Evolutionary conservation across 805 yeast species (phyloP), one percentile per base, ranked within the genome.

Genomic region (Zygosaccharomyces rouxii): DNA sequence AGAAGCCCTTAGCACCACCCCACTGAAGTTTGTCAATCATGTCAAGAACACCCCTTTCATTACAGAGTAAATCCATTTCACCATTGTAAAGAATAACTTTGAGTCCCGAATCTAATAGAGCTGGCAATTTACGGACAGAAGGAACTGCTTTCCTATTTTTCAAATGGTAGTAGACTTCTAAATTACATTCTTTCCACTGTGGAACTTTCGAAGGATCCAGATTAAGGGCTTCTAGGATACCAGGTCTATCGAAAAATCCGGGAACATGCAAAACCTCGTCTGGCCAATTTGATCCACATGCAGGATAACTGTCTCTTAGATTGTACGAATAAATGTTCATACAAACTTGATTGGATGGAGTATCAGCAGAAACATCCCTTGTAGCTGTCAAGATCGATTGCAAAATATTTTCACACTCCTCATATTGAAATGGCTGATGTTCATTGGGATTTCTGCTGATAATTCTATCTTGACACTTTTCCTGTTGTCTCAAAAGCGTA

Each of bases 201-300:
- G 56, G 64, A 7, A 72, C 70, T 44, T 66, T 67, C 1, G 53
- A 56, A 3, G 56, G 30, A 41, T 65, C 63, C 54, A 85, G 62
- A 64, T 86, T 80, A 55, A 86, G 67, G 16, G 77, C 69, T 23
- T 69, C 62, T 62, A 77, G 76, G 16, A 81, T 84, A 3, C 71
- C 69, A 2, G 68, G 66, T 1, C 66, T 57, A 35, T 73, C 70
- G 47, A 86, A 72, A 62, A 83, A 86, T 16, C 78, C 74, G 0
- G 73, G 66, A 2, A 85, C 81, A 38, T 68, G 51, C 0, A 66
- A 69, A 51, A 86, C 67, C 54, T 78, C 84, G 23, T 76, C 76
- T 0, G 99, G 99, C 98, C 98, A 94, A 64, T 85, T 84, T 79
- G 80, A 74, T 5, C 98, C 98, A 69, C 99, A 94, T 0, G 84